phyloP scores from a whole-genome alignment of 208 protist species.

The Leishmania braziliensis region DNA sequence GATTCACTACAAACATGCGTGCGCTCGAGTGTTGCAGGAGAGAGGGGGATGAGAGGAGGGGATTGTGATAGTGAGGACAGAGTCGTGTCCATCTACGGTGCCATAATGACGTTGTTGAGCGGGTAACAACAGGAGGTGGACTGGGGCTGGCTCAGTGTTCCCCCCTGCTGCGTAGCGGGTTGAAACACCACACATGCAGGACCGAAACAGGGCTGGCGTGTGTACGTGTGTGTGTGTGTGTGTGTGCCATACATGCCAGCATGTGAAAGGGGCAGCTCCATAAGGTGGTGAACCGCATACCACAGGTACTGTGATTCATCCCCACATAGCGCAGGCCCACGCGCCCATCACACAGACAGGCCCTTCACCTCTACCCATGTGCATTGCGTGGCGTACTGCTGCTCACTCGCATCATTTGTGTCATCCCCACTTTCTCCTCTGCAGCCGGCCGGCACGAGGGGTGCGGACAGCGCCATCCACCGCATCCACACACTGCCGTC shows the following conservation, averaged over 20 bases:
- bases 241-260: not conserved
- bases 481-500: not conserved
- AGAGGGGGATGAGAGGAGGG: not conserved
- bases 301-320: not conserved
- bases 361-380: not conserved
- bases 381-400: not conserved
- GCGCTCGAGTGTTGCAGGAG: not conserved
- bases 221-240: not conserved
- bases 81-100: not conserved
- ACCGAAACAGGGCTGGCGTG: not conserved
- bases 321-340: not conserved
- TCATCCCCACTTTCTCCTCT: not conserved
- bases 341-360: not conserved
- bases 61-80: not conserved
- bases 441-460: not conserved
- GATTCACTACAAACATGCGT: not conserved
- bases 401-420: not conserved
- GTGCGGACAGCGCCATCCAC: not conserved
- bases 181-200: too few species aligned
- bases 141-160: not conserved
- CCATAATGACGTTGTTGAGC: not conserved
- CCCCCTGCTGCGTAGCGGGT: not conserved
- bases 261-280: too few species aligned
- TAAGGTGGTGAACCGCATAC: not conserved
- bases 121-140: not conserved